These are phyloP conservation scores for Endogone sp. DNA, from an alignment of 192 early-diverging fungal species.

Conservation along the genomic window DNA sequence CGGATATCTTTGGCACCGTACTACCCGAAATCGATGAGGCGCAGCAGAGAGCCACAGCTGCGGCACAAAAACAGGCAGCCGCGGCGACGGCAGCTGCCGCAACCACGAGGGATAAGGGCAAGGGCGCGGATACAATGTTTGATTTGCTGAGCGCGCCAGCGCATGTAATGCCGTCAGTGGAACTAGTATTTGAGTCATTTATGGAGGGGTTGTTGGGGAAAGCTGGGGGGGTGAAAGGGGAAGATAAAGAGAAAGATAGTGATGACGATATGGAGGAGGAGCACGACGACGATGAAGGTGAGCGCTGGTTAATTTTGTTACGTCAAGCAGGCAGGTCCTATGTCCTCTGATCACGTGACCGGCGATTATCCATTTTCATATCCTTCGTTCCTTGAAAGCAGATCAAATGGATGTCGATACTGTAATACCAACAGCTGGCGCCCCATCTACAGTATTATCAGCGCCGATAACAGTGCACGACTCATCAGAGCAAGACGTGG, in stretches of 20 bases:
- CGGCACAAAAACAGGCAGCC: not conserved
- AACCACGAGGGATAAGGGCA: slow-evolving; percentile 18
- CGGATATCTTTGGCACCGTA: slow-evolving; percentile 6
- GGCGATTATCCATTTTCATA: no score
- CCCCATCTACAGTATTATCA: no score
- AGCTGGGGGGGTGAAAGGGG: slow-evolving; percentile 21
- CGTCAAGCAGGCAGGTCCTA: no score
- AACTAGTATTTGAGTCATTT: slow-evolving; percentile 45
- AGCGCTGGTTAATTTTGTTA: no score
- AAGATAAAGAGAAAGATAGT: slow-evolving; percentile 20
- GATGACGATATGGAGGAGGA: slow-evolving; percentile 15
- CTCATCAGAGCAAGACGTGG: no score
- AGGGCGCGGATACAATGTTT: slow-evolving; percentile 42
- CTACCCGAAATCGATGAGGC: slow-evolving; percentile 10
- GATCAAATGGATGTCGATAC: no score
- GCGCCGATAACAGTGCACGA: no score
- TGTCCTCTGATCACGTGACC: no score
- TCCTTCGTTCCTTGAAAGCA: no score
- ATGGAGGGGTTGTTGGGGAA: slow-evolving; percentile 32
- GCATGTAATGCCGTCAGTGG: slow-evolving; percentile 52
- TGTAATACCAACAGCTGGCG: no score
- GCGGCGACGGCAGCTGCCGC: slow-evolving; percentile 6
- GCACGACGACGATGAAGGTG: not conserved
- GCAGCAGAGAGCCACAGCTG: slow-evolving; percentile 3
- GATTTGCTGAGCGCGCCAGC: slow-evolving; percentile 46